These are phyloP conservation scores for Vicia faba DNA, from an alignment of 306 rosid species.

Conservation along the genomic window DNA sequence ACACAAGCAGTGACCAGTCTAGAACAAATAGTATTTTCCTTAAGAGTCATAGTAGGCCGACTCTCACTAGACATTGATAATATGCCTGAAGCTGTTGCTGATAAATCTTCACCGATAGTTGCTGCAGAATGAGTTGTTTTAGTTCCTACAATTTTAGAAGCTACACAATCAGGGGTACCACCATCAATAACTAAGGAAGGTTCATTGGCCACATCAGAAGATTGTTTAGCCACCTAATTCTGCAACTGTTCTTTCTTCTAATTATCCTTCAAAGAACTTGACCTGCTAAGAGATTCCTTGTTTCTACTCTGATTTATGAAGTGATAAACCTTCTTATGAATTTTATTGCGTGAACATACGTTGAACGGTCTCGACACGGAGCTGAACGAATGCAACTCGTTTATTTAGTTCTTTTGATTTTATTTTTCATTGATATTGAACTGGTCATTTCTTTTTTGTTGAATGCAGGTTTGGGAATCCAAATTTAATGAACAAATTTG, in stretches of 20 bases:
- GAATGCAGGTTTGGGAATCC: too few species aligned
- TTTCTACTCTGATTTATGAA: too few species aligned
- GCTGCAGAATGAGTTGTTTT: slow-evolving; percentile 35
- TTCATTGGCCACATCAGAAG: slow-evolving; percentile 39
- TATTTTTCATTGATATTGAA: too few species aligned
- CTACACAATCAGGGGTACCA: slow-evolving; percentile 31
- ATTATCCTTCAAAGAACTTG: too few species aligned
- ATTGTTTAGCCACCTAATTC: slow-evolving; percentile 58
- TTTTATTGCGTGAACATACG: too few species aligned
- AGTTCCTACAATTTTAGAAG: slow-evolving; percentile 48
- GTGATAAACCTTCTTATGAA: too few species aligned
- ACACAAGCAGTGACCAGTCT: slow-evolving; percentile 27
- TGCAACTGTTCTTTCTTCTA: slow-evolving; percentile 61
- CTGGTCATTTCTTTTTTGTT: too few species aligned
- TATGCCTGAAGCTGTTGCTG: slow-evolving; percentile 40
- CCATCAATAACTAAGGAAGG: slow-evolving; percentile 43
- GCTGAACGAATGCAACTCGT: too few species aligned
- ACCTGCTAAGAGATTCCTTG: too few species aligned
- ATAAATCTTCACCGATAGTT: slow-evolving; percentile 34
- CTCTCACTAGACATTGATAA: slow-evolving; percentile 32
- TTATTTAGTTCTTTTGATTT: too few species aligned
- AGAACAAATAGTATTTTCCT: slow-evolving; percentile 38
- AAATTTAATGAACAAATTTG: too few species aligned
- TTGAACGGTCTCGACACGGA: too few species aligned
- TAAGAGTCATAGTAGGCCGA: slow-evolving; percentile 39